Percentiles rank a stretch among this genome's conserved stretches.
Evolutionary conservation across 208 protist species (phyloP).

Genomic region (Trypanosoma lewisi): DNA sequence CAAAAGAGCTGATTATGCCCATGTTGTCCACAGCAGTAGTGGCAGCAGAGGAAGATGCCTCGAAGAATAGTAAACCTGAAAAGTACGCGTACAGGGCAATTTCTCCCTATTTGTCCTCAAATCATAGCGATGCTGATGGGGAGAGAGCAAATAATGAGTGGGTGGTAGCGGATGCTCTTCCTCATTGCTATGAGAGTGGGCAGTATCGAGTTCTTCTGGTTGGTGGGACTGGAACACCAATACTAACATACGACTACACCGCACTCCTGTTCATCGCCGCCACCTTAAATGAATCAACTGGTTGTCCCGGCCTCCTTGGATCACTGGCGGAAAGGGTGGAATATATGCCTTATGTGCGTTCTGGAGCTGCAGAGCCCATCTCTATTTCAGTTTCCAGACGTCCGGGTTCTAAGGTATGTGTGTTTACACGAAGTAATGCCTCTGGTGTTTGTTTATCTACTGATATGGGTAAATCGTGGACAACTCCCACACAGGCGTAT

Average conservation of each 20-base stretch:
- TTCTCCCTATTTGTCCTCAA: neutral
- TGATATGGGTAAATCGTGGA: conserved; percentile 30
- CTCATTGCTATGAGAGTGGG: conserved; percentile 13
- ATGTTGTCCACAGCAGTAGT: conserved; percentile 4
- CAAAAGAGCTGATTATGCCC: conserved; percentile 4
- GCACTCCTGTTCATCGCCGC: conserved; percentile 56
- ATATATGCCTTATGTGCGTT: conserved; percentile 63
- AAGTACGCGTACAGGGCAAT: conserved; percentile 16
- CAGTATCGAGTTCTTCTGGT: conserved; percentile 52
- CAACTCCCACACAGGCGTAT: conserved; percentile 35
- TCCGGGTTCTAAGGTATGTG: conserved; percentile 7
- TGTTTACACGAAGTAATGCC: conserved; percentile 43
- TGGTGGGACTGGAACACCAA: conserved; percentile 46
- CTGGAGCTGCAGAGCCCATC: conserved; percentile 33
- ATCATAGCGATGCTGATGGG: neutral
- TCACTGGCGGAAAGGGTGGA: conserved; percentile 46
- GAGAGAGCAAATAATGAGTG: neutral
- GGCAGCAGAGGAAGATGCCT: neutral
- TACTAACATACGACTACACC: conserved; percentile 78
- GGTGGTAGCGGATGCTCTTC: conserved; percentile 3
- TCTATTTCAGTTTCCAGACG: conserved; percentile 27
- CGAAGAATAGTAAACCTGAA: neutral
- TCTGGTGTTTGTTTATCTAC: conserved; percentile 59
- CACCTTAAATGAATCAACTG: conserved; percentile 8
- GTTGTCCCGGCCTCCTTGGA: conserved; percentile 14